Evolutionary conservation across 805 yeast genomes (phyloP).

Genomic region (Millerozyma acaciae): DNA sequence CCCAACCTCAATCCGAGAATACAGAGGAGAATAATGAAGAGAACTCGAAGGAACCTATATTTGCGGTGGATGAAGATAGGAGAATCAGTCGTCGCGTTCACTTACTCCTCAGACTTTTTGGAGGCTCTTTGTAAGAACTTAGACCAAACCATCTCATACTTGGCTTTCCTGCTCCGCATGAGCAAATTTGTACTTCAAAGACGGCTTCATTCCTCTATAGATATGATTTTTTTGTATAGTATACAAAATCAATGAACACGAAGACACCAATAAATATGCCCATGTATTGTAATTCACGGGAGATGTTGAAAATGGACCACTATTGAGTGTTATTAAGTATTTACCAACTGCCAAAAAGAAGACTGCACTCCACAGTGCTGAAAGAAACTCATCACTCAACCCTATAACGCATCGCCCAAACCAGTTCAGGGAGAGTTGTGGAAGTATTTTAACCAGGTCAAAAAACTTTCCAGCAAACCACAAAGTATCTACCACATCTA

Average conservation of each 20-base stretch:
- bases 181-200: conserved; percentile 3
- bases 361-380: conserved; percentile 5
- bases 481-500: conserved; percentile 40
- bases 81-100: conserved; percentile 60
- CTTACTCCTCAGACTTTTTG: conserved; percentile 60
- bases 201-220: conserved; percentile 6
- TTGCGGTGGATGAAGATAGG: conserved; percentile 52
- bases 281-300: conserved; percentile 21
- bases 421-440: conserved; percentile 42
- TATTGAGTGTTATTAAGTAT: conserved; percentile 1
- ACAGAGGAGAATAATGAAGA: conserved; percentile 4
- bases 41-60: conserved; percentile 6
- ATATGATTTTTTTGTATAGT: conserved; percentile 6
- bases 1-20: conserved; percentile 9
- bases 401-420: conserved; percentile 26
- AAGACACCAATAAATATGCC: conserved; percentile 6
- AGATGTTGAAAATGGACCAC: conserved; percentile 13
- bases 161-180: neutral
- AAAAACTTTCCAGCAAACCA: conserved; percentile 33
- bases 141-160: neutral
- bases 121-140: conserved; percentile 46
- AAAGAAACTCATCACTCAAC: conserved; percentile 5
- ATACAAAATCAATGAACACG: conserved; percentile 4
- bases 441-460: conserved; percentile 25
- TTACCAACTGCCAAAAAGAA: conserved; percentile 9